Conservation (phyloP, 2,329 filamentous ascomycete species). For the Emmonsia crescens region DNA sequence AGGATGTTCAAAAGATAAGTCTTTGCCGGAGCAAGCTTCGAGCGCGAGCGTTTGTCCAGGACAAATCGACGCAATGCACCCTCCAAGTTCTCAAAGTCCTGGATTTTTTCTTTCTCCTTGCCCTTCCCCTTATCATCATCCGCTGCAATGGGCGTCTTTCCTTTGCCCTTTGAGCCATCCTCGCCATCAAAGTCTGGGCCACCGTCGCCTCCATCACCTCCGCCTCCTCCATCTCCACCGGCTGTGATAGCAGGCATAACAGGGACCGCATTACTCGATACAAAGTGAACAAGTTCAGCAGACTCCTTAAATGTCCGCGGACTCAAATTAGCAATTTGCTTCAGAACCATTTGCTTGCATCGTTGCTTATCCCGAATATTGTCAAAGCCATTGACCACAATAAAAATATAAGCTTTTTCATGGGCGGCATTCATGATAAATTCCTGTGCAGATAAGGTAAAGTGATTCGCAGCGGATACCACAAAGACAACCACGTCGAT, state of each 20-base stretch:
- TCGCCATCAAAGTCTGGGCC: slow-evolving; percentile 39
- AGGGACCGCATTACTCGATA: slow-evolving; percentile 91
- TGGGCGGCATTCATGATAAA: slow-evolving; percentile 93
- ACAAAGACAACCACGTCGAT: slow-evolving; percentile 99
- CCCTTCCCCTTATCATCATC: slow-evolving; percentile 49
- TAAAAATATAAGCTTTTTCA: slow-evolving; percentile 97
- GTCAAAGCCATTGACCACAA: slow-evolving; percentile 96
- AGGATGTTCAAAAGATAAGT: slow-evolving; percentile 92
- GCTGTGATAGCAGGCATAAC: slow-evolving; percentile 50
- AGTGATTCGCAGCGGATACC: slow-evolving; percentile 94
- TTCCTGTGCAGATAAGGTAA: slow-evolving; percentile 93
- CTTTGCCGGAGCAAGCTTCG: slow-evolving; percentile 88
- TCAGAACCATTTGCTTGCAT: slow-evolving; percentile 84
- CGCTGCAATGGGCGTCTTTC: slow-evolving; percentile 37
- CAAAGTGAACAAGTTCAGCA: slow-evolving; percentile 88
- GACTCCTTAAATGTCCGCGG: slow-evolving; percentile 89
- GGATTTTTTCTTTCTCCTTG: slow-evolving; percentile 78
- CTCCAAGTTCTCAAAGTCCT: slow-evolving; percentile 84
- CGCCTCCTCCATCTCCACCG: slow-evolving; percentile 26
- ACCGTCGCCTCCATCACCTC: slow-evolving; percentile 45
- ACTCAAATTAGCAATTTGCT: slow-evolving; percentile 79
- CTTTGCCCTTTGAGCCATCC: slow-evolving; percentile 25
- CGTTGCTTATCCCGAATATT: slow-evolving; percentile 83
- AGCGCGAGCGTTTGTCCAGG: slow-evolving; percentile 85
- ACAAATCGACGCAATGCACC: slow-evolving; percentile 85